Percentiles rank a stretch among this genome's conserved stretches.
Evolutionary conservation across 805 yeast species (phyloP).

Genomic region (Metahyphopichia silvanorum): DNA sequence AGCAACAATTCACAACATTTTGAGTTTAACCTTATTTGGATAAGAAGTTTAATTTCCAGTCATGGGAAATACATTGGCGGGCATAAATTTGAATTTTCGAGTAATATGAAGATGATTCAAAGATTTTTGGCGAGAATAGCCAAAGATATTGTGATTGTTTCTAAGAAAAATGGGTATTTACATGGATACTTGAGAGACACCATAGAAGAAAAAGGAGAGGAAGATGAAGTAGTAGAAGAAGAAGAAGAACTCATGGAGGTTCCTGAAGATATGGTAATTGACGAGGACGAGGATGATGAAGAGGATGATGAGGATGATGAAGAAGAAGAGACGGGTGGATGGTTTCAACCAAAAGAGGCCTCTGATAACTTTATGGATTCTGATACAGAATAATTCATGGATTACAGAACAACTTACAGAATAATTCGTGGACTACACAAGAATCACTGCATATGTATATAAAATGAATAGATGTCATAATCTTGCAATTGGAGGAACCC

Average conservation of each 20-base stretch:
- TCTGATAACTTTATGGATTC: too few species aligned
- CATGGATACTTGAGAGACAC: conserved; percentile 45
- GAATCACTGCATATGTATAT: too few species aligned
- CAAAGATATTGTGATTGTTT: conserved; percentile 61
- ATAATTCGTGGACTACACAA: too few species aligned
- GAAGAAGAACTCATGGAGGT: conserved; percentile 16
- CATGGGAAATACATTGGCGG: conserved; percentile 76
- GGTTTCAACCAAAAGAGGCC: too few species aligned
- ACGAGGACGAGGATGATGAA: conserved; percentile 22
- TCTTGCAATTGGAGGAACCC: too few species aligned
- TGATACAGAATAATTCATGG: too few species aligned
- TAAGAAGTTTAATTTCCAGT: conserved; percentile 57
- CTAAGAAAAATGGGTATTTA: conserved; percentile 52
- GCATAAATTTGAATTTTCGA: conserved; percentile 60
- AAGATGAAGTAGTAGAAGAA: conserved; percentile 13
- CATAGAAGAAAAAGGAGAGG: conserved; percentile 12
- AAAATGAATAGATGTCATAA: too few species aligned
- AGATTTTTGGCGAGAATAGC: conserved; percentile 72
- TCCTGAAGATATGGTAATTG: conserved; percentile 22
- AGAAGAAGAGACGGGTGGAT: conserved; percentile 29
- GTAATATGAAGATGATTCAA: conserved; percentile 66
- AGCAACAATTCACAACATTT: conserved; percentile 66
- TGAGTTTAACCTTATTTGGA: conserved; percentile 83
- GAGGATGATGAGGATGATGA: conserved; percentile 32
- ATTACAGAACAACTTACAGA: too few species aligned